Evolutionary conservation across 164 flowering plant genomes (phyloP).

Genomic region (Stephania cephalantha): DNA sequence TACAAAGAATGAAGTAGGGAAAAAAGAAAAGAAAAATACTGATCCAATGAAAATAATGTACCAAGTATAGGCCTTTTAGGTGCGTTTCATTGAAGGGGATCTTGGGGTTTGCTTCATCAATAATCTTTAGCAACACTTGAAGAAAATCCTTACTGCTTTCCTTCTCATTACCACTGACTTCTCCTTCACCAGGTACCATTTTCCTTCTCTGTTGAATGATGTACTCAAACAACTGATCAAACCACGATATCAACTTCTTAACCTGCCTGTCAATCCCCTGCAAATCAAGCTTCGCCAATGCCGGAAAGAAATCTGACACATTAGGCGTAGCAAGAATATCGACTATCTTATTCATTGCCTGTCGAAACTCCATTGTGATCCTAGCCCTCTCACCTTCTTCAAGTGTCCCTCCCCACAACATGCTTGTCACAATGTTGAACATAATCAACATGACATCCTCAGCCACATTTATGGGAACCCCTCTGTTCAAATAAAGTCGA

Average conservation of each 20-base stretch:
- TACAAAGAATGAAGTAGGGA: neutral
- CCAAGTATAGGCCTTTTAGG: constrained; percentile 27
- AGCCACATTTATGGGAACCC: constrained; percentile 34
- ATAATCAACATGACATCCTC: constrained; percentile 35
- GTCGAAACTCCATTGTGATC: constrained; percentile 10
- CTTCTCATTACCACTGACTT: neutral
- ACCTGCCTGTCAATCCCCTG: constrained; percentile 22
- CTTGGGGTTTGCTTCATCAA: constrained; percentile 3
- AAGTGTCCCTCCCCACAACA: constrained; percentile 51
- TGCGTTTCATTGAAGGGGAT: constrained; percentile 12
- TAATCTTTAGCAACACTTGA: constrained; percentile 21
- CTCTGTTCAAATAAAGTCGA: constrained; percentile 18
- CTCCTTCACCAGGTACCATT: neutral
- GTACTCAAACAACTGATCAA: constrained; percentile 13
- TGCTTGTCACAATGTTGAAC: constrained; percentile 34
- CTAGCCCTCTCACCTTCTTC: constrained; percentile 24
- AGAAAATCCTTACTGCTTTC: constrained; percentile 18
- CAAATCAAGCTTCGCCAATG: constrained; percentile 21
- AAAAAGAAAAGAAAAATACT: neutral
- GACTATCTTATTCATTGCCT: neutral
- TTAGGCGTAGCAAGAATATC: constrained; percentile 15
- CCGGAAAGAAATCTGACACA: constrained; percentile 25
- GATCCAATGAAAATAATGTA: neutral
- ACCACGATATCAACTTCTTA: neutral
- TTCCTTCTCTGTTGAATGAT: constrained; percentile 13